phyloP scores from a whole-genome alignment of 331 rosid species.

The Quercus tomentella region DNA sequence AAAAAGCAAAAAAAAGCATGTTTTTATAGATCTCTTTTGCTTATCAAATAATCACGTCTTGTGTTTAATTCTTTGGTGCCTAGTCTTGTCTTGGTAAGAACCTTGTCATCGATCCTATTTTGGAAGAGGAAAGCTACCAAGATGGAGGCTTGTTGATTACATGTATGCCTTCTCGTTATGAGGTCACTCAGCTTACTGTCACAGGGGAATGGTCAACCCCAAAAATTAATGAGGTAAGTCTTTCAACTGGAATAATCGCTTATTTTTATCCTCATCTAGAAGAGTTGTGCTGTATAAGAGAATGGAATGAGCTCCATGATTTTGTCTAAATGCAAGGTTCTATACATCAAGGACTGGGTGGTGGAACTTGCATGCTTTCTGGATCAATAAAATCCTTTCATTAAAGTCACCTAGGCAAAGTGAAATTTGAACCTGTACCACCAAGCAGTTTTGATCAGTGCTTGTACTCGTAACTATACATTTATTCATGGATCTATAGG shows the following conservation, averaged over 20 bases:
- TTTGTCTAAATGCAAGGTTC: not conserved
- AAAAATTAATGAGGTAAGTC: slow-evolving; percentile 72
- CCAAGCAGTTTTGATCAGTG: not conserved
- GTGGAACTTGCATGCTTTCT: not conserved
- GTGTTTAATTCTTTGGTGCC: slow-evolving; percentile 17
- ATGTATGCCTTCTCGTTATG: slow-evolving; percentile 91
- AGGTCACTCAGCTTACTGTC: slow-evolving; percentile 85
- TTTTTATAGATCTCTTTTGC: not conserved
- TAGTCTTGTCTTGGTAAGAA: slow-evolving; percentile 80
- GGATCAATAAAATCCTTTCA: not conserved
- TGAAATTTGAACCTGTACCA: not conserved
- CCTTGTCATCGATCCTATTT: slow-evolving; percentile 77
- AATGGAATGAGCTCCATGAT: not conserved
- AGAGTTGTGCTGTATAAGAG: not conserved
- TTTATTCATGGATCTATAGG: not conserved
- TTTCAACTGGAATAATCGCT: not conserved
- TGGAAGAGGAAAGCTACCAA: slow-evolving; percentile 91
- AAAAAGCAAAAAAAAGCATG: too few species aligned
- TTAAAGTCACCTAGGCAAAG: not conserved
- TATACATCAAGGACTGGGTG: not conserved
- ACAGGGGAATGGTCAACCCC: slow-evolving; percentile 98
- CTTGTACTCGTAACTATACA: not conserved
- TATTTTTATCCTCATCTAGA: not conserved
- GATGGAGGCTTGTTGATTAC: slow-evolving; percentile 89
- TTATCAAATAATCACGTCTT: not conserved